Evolutionary conservation across 305 asterid species (phyloP), one percentile per base, ranked within the genome.

Genomic region (Petunia hybrid): DNA sequence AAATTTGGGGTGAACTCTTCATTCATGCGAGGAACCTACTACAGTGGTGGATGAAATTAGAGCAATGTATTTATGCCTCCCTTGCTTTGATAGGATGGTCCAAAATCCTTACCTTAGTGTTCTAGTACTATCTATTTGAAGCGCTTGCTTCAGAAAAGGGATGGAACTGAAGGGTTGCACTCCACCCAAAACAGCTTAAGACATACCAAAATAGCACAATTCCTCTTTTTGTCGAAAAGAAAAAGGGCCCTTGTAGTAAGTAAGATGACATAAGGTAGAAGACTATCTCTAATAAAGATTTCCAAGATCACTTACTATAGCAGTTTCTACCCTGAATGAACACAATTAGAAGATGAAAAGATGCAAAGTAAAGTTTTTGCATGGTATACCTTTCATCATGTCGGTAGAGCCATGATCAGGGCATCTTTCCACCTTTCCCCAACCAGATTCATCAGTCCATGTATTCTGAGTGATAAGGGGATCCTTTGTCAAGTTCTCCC

Each of bases 401-500:
- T 76, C 86, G 38, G 86, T 57, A 8, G 85, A 85, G 70, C 88
- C 89, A 83, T 86, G 94, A 88, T 87, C 87, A 3, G 99, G 99
- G 85, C 99, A 95, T 76, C 84, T 95, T 87, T 92, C 97, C 85
- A 83, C 95, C 87, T 84, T 88, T n/a, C 97, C 97, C 99, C 99
- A 95, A 60, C 97, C 97, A 40, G 87, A 83, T 77, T 88, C 94
- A 80, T 83, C 84, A 55, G 88, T 92, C 99, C 99, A 95, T 13
- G 98, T 45, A 86, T 94, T 94, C 86, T 94, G 97, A 80, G 82
- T 73, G 69, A 86, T 87, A 80, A 92, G 81, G 14, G 98, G 90
- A 78, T 94, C 93, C 85, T 89, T 95, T 6, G 96, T 91, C 84
- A 91, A 88, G 86, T 95, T 94, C 85, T 92, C 86, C 0, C 97